A percentile compares a stretch with the other conserved stretches of the same genome.
phyloP scores from a whole-genome alignment of 2,329 filamentous ascomycete species.

The Hymenoscyphus albidus region DNA sequence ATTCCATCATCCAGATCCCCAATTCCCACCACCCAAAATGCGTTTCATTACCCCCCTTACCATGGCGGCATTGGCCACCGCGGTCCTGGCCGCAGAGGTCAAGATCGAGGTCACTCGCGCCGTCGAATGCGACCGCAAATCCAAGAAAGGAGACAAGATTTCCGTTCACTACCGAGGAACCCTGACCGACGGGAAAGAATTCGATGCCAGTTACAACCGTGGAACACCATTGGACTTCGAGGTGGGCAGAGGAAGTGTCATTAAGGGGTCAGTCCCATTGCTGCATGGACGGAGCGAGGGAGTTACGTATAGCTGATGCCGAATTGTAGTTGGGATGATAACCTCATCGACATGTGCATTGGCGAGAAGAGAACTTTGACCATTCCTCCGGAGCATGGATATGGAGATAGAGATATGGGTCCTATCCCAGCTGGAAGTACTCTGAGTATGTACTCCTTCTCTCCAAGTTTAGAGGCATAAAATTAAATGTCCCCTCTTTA shows the following conservation, averaged over 20 bases:
- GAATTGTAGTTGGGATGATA: slow-evolving; percentile 73
- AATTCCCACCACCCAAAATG: slow-evolving; percentile 25
- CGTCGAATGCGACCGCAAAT: slow-evolving; percentile 78
- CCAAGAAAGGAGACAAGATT: slow-evolving; percentile 70
- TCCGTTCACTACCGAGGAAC: slow-evolving; percentile 87
- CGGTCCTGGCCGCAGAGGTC: slow-evolving; percentile 43
- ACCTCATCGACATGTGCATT: slow-evolving; percentile 88
- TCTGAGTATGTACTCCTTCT: slow-evolving; percentile 51
- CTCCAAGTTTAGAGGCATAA: not conserved
- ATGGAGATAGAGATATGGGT: slow-evolving; percentile 71
- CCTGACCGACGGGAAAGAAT: slow-evolving; percentile 70
- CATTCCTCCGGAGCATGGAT: slow-evolving; percentile 82
- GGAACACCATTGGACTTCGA: slow-evolving; percentile 72
- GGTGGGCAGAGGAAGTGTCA: slow-evolving; percentile 78
- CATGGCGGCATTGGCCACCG: slow-evolving; percentile 30
- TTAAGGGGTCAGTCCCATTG: slow-evolving; percentile 65
- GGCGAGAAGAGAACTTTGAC: slow-evolving; percentile 88
- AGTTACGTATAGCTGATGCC: slow-evolving; percentile 8
- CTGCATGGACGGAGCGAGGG: not conserved
- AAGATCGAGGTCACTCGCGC: slow-evolving; percentile 72
- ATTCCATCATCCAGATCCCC: not conserved
- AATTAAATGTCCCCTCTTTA: not conserved
- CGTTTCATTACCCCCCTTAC: slow-evolving; percentile 31
- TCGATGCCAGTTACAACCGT: slow-evolving; percentile 82
- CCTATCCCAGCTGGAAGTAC: slow-evolving; percentile 82